Evolutionary conservation across 2,329 filamentous ascomycete genomes (phyloP).

Genomic region (Allantophomopsis cytisporea): DNA sequence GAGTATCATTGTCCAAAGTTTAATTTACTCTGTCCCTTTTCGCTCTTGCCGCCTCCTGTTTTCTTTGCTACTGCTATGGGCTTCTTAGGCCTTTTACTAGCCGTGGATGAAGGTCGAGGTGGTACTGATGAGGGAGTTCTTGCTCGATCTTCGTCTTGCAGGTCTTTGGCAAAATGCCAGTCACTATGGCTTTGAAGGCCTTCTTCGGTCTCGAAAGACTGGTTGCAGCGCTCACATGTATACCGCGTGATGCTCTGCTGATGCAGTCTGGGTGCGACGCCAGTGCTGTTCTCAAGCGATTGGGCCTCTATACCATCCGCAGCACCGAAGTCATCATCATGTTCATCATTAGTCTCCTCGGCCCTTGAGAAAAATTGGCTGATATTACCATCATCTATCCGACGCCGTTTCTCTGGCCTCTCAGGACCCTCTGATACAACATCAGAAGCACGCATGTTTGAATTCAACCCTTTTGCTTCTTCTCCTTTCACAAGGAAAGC

Average conservation of each 20-base stretch:
- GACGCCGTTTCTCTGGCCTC: conserved; percentile 17
- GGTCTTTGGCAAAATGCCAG: conserved; percentile 86
- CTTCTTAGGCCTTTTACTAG: conserved; percentile 14
- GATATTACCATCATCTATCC: conserved; percentile 13
- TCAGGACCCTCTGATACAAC: conserved; percentile 6
- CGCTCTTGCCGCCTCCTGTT: conserved; percentile 26
- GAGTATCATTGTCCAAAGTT: conserved; percentile 26
- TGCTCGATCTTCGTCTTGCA: conserved; percentile 39
- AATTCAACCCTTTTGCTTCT: conserved; percentile 40
- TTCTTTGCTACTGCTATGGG: conserved; percentile 15
- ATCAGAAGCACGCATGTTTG: conserved; percentile 8
- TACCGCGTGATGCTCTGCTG: conserved; percentile 23
- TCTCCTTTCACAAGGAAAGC: conserved; percentile 71
- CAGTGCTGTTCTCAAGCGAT: conserved; percentile 3
- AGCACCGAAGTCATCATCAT: conserved; percentile 15
- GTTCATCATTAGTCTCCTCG: conserved; percentile 12
- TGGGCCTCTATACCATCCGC: conserved; percentile 6
- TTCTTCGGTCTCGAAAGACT: conserved; percentile 40
- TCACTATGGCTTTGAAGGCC: conserved; percentile 68
- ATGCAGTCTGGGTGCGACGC: conserved; percentile 11
- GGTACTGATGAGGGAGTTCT: conserved; percentile 4
- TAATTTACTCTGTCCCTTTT: conserved; percentile 47
- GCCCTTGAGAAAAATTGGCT: conserved; percentile 15
- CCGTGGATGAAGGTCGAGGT: conserved; percentile 9
- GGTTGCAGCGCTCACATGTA: conserved; percentile 52